These are phyloP conservation scores for Nakazawaea ernobii DNA, from an alignment of 805 yeast genomes.

Conservation along the genomic window DNA sequence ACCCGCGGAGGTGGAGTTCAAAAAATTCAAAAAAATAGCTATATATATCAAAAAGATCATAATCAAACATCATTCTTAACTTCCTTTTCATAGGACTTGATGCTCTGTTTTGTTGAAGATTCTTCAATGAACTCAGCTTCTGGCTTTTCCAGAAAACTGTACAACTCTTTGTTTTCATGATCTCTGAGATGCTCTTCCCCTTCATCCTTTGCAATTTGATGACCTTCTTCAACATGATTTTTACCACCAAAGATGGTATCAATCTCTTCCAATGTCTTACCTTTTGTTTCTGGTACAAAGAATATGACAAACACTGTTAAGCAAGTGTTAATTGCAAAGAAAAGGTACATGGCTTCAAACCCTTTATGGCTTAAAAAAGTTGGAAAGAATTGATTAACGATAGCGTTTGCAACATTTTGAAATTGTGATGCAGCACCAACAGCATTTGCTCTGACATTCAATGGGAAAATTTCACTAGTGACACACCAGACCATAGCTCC, in stretches of 20 bases:
- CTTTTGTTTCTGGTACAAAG: slow-evolving; percentile 60
- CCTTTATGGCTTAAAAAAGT: slow-evolving; percentile 60
- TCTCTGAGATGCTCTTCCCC: slow-evolving; percentile 14
- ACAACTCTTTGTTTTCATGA: not conserved
- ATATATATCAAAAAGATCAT: too few species aligned
- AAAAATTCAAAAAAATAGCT: too few species aligned
- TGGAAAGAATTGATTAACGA: slow-evolving; percentile 87
- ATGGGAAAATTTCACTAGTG: slow-evolving; percentile 79
- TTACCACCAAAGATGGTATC: slow-evolving; percentile 37
- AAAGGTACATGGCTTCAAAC: not conserved
- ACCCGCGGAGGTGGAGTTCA: too few species aligned
- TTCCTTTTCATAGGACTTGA: too few species aligned
- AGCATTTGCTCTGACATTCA: slow-evolving; percentile 79
- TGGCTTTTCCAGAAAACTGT: not conserved
- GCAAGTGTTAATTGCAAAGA: slow-evolving; percentile 32
- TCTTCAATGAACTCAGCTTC: not conserved
- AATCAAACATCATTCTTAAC: too few species aligned
- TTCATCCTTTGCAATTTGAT: slow-evolving; percentile 25
- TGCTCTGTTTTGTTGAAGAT: too few species aligned
- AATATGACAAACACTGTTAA: slow-evolving; percentile 40
- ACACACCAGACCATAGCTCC: slow-evolving; percentile 88
- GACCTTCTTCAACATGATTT: slow-evolving; percentile 22
- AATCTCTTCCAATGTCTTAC: slow-evolving; percentile 54
- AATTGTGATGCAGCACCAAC: slow-evolving; percentile 83
- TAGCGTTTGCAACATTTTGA: slow-evolving; percentile 84